phyloP scores from a whole-genome alignment of 148 eudicot genomes.

The Arbutus unedo region DNA sequence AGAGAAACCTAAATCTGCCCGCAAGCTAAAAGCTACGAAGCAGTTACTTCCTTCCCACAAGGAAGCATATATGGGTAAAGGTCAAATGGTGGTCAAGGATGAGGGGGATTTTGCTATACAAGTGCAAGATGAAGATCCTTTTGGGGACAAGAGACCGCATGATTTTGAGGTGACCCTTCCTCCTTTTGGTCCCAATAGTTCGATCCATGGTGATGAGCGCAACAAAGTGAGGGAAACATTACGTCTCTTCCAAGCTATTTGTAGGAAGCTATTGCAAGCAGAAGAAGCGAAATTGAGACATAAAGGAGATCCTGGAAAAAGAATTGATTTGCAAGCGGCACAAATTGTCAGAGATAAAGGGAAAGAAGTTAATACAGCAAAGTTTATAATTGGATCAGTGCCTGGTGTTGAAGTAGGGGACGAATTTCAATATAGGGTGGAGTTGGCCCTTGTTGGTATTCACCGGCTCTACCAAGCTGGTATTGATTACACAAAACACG shows the following conservation, averaged over 20 bases:
- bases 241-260: slow-evolving; percentile 53
- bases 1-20: slow-evolving; percentile 22
- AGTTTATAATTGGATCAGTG: slow-evolving; percentile 44
- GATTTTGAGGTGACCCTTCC: slow-evolving; percentile 41
- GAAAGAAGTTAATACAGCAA: slow-evolving; percentile 49
- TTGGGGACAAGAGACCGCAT: slow-evolving; percentile 16
- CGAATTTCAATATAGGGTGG: slow-evolving; percentile 71
- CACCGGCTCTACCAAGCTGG: slow-evolving; percentile 73
- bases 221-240: slow-evolving; percentile 64
- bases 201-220: slow-evolving; percentile 48
- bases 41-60: slow-evolving; percentile 13
- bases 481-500: slow-evolving; percentile 57
- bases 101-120: slow-evolving; percentile 27
- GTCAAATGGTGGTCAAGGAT: slow-evolving; percentile 17
- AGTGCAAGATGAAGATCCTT: slow-evolving; percentile 26
- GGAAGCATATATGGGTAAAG: slow-evolving; percentile 13
- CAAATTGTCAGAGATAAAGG: slow-evolving; percentile 44
- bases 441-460: slow-evolving; percentile 77
- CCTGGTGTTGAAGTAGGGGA: slow-evolving; percentile 96
- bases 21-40: slow-evolving; percentile 25
- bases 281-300: slow-evolving; percentile 41
- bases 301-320: slow-evolving; percentile 26
- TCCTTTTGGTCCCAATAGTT: slow-evolving; percentile 42
- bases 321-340: slow-evolving; percentile 55
- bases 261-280: slow-evolving; percentile 69